phyloP scores from a whole-genome alignment of 2,329 filamentous ascomycete genomes.

The Leptosphaerulina australis region DNA sequence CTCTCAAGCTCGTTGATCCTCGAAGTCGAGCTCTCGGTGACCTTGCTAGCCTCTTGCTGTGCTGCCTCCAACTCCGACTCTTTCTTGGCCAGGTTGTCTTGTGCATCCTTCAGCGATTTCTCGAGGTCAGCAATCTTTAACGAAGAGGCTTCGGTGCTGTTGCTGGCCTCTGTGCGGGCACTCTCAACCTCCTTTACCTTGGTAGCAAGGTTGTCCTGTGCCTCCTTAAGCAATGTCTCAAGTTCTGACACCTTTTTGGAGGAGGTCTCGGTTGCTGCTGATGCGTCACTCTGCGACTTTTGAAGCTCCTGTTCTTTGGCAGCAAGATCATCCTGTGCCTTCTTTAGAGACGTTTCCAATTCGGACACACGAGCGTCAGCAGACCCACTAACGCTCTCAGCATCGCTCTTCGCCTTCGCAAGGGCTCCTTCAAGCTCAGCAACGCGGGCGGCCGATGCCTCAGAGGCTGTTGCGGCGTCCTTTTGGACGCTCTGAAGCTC shows the following conservation, averaged over 20 bases:
- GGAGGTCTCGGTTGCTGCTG: slow-evolving; percentile 14
- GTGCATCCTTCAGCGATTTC: slow-evolving; percentile 24
- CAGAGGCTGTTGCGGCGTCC: slow-evolving; percentile 24
- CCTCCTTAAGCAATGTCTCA: slow-evolving; percentile 32
- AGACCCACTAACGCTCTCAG: slow-evolving; percentile 19
- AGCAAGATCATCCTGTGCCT: slow-evolving; percentile 24
- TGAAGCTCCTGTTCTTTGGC: slow-evolving; percentile 33
- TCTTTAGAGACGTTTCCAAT: slow-evolving; percentile 21
- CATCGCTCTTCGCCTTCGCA: slow-evolving; percentile 11
- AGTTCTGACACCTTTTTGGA: slow-evolving; percentile 34
- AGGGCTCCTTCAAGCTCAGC: slow-evolving; percentile 24
- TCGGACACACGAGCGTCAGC: slow-evolving; percentile 24
- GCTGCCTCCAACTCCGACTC: slow-evolving; percentile 31
- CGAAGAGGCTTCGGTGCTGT: slow-evolving; percentile 27
- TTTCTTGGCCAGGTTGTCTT: slow-evolving; percentile 27
- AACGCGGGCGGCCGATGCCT: slow-evolving; percentile 19
- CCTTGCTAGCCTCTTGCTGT: slow-evolving; percentile 28
- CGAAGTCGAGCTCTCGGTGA: slow-evolving; percentile 25
- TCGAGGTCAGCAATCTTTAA: slow-evolving; percentile 37
- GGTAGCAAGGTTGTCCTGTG: slow-evolving; percentile 28
- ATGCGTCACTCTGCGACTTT: slow-evolving; percentile 25
- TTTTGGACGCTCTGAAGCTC: slow-evolving; percentile 22
- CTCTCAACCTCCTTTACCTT: slow-evolving; percentile 33
- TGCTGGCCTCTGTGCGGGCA: slow-evolving; percentile 22
- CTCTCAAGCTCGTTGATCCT: slow-evolving; percentile 33